These are phyloP conservation scores for Achaetomiella virescens DNA, from an alignment of 495 filamentous ascomycete genomes.

Conservation along the genomic window DNA sequence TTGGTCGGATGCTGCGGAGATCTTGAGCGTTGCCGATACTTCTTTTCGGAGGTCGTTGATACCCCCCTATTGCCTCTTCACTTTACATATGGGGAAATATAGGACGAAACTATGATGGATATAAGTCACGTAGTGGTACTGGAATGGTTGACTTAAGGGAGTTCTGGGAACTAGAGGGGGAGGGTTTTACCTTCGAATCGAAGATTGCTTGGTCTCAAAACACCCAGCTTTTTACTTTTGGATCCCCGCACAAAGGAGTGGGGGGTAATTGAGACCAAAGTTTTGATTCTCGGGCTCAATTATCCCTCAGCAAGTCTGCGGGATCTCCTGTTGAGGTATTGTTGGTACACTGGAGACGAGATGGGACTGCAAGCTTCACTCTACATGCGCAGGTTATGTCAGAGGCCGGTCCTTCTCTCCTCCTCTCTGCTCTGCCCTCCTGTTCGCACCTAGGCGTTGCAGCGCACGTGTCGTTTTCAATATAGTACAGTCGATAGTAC, in stretches of 20 bases:
- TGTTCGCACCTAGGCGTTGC: too few species aligned
- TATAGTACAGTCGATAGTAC: too few species aligned
- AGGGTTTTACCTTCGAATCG: background rate
- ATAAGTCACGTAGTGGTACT: background rate
- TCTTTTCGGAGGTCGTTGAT: background rate
- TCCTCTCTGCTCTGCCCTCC: too few species aligned
- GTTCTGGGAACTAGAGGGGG: background rate
- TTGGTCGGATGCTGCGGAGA: too few species aligned
- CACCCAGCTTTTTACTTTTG: background rate
- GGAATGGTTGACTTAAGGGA: background rate
- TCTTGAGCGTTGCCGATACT: slow-evolving; percentile 17
- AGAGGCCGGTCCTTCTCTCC: too few species aligned
- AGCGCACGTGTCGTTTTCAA: too few species aligned
- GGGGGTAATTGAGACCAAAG: background rate
- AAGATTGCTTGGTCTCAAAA: too few species aligned
- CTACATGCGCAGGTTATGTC: too few species aligned
- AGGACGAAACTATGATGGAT: slow-evolving; percentile 1
- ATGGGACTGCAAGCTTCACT: too few species aligned
- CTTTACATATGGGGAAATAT: background rate
- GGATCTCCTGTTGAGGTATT: too few species aligned
- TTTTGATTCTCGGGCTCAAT: background rate
- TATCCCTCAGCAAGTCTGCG: too few species aligned
- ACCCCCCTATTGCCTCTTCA: background rate
- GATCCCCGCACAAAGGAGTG: background rate
- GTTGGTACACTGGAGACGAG: too few species aligned